Evolutionary conservation across 1,284 basidiomycete genomes (phyloP).

Genomic region (Boletellus sp.): DNA sequence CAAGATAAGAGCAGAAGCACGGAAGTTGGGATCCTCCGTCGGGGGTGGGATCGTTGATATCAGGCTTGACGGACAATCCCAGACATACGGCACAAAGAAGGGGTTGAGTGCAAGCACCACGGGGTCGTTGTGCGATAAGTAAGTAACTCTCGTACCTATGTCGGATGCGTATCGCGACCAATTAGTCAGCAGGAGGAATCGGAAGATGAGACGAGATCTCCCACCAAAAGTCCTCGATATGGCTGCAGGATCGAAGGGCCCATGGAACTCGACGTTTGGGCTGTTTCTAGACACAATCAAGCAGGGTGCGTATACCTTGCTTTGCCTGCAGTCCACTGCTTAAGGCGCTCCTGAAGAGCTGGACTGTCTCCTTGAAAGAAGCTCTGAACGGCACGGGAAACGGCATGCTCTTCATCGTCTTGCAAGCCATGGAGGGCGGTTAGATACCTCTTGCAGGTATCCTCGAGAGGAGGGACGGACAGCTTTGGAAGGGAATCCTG

Average conservation of each 20-base stretch:
- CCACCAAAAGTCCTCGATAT: constrained; percentile 97
- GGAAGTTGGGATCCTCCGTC: constrained; percentile 87
- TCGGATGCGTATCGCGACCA: too few relatives aligned
- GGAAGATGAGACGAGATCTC: constrained; percentile 8
- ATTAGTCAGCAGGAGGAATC: background rate
- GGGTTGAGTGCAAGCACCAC: constrained; percentile 93
- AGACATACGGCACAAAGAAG: constrained; percentile 95
- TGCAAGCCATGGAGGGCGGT: constrained; percentile 76
- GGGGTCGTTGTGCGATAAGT: constrained; percentile 87
- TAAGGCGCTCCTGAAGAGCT: constrained; percentile 72
- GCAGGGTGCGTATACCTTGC: constrained; percentile 49
- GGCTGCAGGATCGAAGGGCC: constrained; percentile 47
- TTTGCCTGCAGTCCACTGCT: constrained; percentile 71
- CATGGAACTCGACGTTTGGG: background rate
- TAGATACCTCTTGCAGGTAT: constrained; percentile 83
- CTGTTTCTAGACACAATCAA: background rate
- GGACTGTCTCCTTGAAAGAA: constrained; percentile 82
- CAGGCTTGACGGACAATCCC: background rate
- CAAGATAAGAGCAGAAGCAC: constrained; percentile 89
- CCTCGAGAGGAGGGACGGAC: constrained; percentile 86
- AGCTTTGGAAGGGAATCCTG: constrained; percentile 83
- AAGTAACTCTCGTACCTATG: constrained; percentile 94
- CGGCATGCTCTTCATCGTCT: constrained; percentile 61
- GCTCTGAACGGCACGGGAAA: constrained; percentile 70
- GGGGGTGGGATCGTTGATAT: constrained; percentile 82